Evolutionary conservation across 192 early-diverging fungal species (phyloP).

Genomic region (Umbelopsis vinacea): DNA sequence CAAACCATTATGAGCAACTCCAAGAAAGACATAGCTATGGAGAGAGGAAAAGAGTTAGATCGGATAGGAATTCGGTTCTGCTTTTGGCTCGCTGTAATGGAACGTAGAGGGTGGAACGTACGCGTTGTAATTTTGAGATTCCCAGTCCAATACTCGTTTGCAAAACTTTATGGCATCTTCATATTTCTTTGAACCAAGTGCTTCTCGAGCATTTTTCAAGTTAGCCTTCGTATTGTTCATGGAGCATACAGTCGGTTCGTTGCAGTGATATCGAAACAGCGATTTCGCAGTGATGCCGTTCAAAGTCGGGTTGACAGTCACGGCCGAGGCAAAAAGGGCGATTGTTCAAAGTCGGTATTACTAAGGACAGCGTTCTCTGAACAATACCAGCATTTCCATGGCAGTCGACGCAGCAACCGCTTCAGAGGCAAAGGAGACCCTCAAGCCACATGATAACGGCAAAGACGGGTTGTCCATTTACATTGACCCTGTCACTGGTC

Average conservation of each 20-base stretch:
- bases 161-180: constrained; percentile 57
- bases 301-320: background rate
- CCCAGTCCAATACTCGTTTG: constrained; percentile 50
- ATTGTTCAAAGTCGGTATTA: background rate
- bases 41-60: too few species aligned
- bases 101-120: constrained; percentile 28
- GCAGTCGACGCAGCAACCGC: background rate
- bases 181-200: constrained; percentile 49
- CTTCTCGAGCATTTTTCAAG: constrained; percentile 57
- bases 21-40: constrained; percentile 63
- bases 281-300: background rate
- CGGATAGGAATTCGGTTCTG: too few species aligned
- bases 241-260: background rate
- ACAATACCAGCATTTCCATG: background rate
- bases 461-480: background rate
- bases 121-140: constrained; percentile 60
- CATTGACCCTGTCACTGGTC: constrained; percentile 42
- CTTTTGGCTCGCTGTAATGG: background rate
- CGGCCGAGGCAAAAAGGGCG: background rate
- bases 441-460: background rate
- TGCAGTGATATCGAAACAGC: background rate
- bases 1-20: constrained; percentile 67
- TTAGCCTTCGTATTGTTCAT: constrained; percentile 41
- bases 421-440: background rate
- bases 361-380: background rate